phyloP scores from a whole-genome alignment of 768 basidiomycete genomes.

The Gloeostereum incarnatum region DNA sequence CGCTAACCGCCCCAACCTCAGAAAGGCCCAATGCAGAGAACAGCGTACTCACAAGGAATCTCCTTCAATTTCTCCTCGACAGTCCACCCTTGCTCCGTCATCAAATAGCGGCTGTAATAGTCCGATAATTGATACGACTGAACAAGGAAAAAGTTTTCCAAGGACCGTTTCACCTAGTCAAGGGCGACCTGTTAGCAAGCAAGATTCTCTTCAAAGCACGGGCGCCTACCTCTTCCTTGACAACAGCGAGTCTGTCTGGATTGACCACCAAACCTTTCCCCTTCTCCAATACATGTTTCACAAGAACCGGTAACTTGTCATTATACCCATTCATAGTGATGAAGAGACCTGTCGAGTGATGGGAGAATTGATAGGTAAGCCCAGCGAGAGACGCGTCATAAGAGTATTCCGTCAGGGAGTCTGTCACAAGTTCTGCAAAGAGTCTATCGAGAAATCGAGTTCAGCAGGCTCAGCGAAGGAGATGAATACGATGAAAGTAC shows the following conservation, averaged over 20 bases:
- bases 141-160: conserved; percentile 81
- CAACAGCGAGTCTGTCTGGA: conserved; percentile 65
- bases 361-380: conserved; percentile 59
- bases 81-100: conserved; percentile 68
- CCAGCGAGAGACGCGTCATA: conserved; percentile 94
- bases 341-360: conserved; percentile 55
- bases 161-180: conserved; percentile 60
- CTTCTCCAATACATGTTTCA: conserved; percentile 61
- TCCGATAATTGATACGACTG: conserved; percentile 77
- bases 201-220: not conserved
- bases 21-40: not conserved
- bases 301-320: conserved; percentile 77
- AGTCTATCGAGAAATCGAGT: conserved; percentile 44
- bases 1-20: conserved; percentile 27
- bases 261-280: conserved; percentile 55
- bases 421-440: conserved; percentile 78
- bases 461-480: conserved; percentile 3
- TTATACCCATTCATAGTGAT: conserved; percentile 79
- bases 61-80: conserved; percentile 68
- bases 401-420: conserved; percentile 82
- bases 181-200: conserved; percentile 5
- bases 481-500: conserved; percentile 19
- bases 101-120: conserved; percentile 62
- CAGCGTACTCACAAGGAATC: conserved; percentile 57
- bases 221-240: conserved; percentile 69